phyloP scores from a whole-genome alignment of 176 grass and related monocot genomes.

The Zea luxurians region DNA sequence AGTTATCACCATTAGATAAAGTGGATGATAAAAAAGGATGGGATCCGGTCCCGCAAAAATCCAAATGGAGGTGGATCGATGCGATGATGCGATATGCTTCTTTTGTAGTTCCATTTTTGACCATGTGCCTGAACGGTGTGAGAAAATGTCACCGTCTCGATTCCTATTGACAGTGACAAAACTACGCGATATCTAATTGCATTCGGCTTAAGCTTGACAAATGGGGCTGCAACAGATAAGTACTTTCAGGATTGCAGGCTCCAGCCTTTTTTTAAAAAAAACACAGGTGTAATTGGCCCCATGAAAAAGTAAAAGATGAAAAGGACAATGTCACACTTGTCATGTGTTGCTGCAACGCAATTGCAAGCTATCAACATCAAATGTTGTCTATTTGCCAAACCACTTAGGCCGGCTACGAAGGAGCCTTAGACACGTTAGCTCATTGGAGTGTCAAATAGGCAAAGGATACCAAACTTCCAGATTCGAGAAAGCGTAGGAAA shows the following conservation, averaged over 20 bases:
- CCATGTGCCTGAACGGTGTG: background rate
- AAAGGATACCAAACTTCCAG: conserved; percentile 10
- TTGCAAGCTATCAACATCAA: conserved; percentile 35
- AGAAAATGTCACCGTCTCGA: background rate
- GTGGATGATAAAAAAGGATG: background rate
- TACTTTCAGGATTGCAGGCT: conserved; percentile 20
- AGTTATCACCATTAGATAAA: background rate
- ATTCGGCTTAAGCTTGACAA: background rate
- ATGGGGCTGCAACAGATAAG: background rate
- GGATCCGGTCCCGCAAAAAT: background rate
- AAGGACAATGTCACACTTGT: conserved; percentile 28
- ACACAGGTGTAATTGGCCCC: conserved; percentile 20
- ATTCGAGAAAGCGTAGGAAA: background rate
- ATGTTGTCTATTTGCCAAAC: conserved; percentile 34
- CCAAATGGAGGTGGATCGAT: background rate
- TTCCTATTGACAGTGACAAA: conserved; percentile 20
- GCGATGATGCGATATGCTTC: background rate
- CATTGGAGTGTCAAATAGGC: conserved; percentile 20
- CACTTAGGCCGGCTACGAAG: conserved; percentile 24
- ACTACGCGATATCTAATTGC: background rate
- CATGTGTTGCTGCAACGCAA: background rate
- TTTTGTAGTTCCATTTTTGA: background rate
- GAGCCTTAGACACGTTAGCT: conserved; percentile 24
- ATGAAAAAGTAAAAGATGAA: conserved; percentile 26
- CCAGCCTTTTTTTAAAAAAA: conserved; percentile 4